phyloP scores from a whole-genome alignment of 2,329 filamentous ascomycete species.

The Davidsoniella virescens region DNA sequence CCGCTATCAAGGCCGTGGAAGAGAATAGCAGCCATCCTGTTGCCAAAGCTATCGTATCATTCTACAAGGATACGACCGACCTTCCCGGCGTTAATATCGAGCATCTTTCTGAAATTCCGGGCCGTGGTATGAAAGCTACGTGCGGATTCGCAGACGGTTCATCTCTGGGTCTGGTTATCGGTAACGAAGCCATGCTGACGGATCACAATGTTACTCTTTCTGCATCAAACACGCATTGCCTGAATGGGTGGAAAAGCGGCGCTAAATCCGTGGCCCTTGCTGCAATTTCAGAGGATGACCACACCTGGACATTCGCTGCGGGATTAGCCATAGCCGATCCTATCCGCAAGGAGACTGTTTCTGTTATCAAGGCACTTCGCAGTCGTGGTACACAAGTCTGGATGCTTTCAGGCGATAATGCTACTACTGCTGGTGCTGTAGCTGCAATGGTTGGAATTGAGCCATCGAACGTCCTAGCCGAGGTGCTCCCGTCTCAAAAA shows the following conservation, averaged over 20 bases:
- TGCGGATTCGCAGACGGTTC: background rate
- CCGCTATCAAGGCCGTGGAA: slow-evolving; percentile 45
- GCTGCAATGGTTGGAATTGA: slow-evolving; percentile 61
- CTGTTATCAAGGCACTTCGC: slow-evolving; percentile 48
- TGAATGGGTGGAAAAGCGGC: slow-evolving; percentile 42
- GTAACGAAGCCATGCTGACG: slow-evolving; percentile 55
- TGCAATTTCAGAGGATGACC: slow-evolving; percentile 19
- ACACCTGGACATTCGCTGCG: slow-evolving; percentile 39
- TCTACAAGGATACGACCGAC: slow-evolving; percentile 31
- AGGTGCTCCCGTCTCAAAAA: slow-evolving; percentile 74
- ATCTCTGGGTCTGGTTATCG: slow-evolving; percentile 37
- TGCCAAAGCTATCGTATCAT: slow-evolving; percentile 50
- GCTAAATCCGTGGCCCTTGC: slow-evolving; percentile 49
- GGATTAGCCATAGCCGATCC: slow-evolving; percentile 68
- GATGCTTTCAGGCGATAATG: slow-evolving; percentile 89
- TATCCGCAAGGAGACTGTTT: slow-evolving; percentile 54
- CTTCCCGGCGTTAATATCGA: slow-evolving; percentile 19
- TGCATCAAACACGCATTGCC: slow-evolving; percentile 19
- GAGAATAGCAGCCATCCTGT: slow-evolving; percentile 60
- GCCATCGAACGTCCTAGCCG: slow-evolving; percentile 60
- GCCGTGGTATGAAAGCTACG: slow-evolving; percentile 50
- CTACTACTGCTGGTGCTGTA: slow-evolving; percentile 67
- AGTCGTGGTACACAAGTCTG: slow-evolving; percentile 56
- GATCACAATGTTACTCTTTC: slow-evolving; percentile 29
- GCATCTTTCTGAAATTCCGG: slow-evolving; percentile 49